Base-by-base conservation (phyloP, 2,329 filamentous ascomycete species). In the Botrytis paeoniae region DNA sequence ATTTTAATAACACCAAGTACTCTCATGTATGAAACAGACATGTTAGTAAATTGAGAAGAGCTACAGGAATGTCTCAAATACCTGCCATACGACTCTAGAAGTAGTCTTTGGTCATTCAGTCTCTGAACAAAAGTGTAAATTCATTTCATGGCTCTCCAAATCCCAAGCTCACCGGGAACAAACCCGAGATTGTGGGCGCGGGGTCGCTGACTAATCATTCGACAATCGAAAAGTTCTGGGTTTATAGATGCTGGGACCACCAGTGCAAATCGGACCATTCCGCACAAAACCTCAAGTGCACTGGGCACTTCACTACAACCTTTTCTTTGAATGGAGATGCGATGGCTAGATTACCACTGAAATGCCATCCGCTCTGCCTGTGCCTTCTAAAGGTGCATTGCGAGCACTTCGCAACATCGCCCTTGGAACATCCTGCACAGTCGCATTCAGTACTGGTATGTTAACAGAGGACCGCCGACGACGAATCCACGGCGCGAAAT, bases 381-480 rank as follows among this genome's bases (percentile, higher is more conserved):
- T 87, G 72, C 87, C 86, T 65, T 88, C 87, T 54, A 86, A 86
- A 81, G 85, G 85, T 74, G 86, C 85, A 73, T 83, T 89, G 75
- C 85, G 86, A 80, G 85, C 86, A 73, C 85, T 89, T 51, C 86
- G 86, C 74, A 85, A 86, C 75, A 83, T 89, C 73, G 84, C 87
- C 72, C 80, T 89, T 25, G 87, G 87, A 69, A 89, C 87, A 3
- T 88, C 87, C 14, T 89, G 86, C 78, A 88, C 87, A 60, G 83
- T 89, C 72, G 84, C 85, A 68, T 75, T 81, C 74, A 77, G 77
- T 25, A 74, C 78, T 62, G 80, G 79, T 12, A 79, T 87, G 39
- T 81, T 89, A 72, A 83, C 87, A 73, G 87, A 89, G 80, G 87
- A 89, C 79, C 86, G 86, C 65, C 84, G 87, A 74, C 85, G 86